These are phyloP conservation scores for Streptanthus diversifolius DNA, from an alignment of 345 rosid species.

Conservation along the genomic window DNA sequence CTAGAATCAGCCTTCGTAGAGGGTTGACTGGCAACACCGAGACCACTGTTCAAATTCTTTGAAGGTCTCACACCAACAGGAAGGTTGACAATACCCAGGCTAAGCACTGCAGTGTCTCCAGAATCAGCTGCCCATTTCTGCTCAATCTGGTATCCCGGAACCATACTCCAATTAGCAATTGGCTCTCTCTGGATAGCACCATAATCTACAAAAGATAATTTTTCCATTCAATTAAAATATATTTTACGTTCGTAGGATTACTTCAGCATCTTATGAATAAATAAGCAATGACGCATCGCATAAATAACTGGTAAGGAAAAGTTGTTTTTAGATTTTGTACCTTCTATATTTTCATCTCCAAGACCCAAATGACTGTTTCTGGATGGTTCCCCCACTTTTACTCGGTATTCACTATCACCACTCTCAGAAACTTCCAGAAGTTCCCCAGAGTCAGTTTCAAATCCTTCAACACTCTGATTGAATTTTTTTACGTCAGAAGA, in stretches of 20 bases:
- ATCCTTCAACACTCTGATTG: slow-evolving; percentile 34
- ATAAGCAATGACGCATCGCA: slow-evolving; percentile 1
- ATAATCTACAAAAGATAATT: slow-evolving; percentile 41
- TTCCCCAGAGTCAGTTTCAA: slow-evolving; percentile 37
- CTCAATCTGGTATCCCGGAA: slow-evolving; percentile 64
- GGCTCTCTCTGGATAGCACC: slow-evolving; percentile 63
- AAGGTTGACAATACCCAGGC: slow-evolving; percentile 59
- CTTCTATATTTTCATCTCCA: slow-evolving; percentile 49
- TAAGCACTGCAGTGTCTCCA: slow-evolving; percentile 48
- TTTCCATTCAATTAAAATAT: not conserved
- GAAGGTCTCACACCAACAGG: slow-evolving; percentile 84
- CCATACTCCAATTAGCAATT: slow-evolving; percentile 58
- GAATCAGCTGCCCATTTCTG: slow-evolving; percentile 55
- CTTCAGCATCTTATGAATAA: slow-evolving; percentile 8
- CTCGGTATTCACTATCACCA: slow-evolving; percentile 39
- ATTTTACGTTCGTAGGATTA: not conserved
- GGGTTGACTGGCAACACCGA: slow-evolving; percentile 30
- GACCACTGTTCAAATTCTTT: slow-evolving; percentile 41
- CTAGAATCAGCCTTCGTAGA: slow-evolving; percentile 42
- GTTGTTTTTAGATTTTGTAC: slow-evolving; percentile 36
- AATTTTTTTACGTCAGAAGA: slow-evolving; percentile 25
- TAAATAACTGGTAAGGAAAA: slow-evolving; percentile 12
- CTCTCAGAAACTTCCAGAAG: slow-evolving; percentile 23
- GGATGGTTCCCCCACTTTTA: slow-evolving; percentile 32
- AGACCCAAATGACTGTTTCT: slow-evolving; percentile 29